phyloP scores from a whole-genome alignment of 2,329 filamentous ascomycete genomes.

The Talaromyces sp. region DNA sequence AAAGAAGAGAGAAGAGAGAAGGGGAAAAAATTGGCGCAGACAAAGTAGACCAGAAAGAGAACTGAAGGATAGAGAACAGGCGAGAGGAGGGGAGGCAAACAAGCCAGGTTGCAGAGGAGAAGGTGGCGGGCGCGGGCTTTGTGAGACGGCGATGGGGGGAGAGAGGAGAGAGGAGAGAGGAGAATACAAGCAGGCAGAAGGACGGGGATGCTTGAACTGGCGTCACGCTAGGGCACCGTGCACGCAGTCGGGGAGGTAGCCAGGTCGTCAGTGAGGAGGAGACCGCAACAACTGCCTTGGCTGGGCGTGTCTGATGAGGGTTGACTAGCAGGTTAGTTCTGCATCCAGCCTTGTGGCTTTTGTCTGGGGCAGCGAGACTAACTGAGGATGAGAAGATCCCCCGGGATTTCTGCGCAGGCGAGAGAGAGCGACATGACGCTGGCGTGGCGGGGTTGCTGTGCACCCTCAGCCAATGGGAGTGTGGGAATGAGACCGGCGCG shows the following conservation, averaged over 20 bases:
- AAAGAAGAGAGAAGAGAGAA: not conserved
- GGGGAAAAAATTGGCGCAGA: not conserved
- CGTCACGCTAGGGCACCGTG: slow-evolving; percentile 9
- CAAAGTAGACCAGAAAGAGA: slow-evolving; percentile 10
- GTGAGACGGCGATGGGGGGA: not conserved
- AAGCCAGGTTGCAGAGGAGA: slow-evolving; percentile 12
- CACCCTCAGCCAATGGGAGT: not conserved
- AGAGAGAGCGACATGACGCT: not conserved
- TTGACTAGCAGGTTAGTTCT: no score
- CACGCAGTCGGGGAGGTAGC: not conserved
- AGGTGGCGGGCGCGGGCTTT: slow-evolving; percentile 9
- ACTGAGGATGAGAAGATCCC: not conserved
- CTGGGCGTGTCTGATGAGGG: no score
- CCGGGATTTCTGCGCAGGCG: not conserved
- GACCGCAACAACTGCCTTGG: no score
- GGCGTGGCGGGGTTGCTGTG: not conserved
- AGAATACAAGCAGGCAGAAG: slow-evolving; percentile 10
- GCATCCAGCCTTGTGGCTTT: not conserved
- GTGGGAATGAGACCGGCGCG: not conserved
- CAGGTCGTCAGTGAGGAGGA: not conserved
- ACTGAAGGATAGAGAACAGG: slow-evolving; percentile 11
- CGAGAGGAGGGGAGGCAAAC: slow-evolving; percentile 13
- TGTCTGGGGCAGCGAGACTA: not conserved
- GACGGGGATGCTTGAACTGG: slow-evolving; percentile 12
- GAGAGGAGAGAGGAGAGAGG: slow-evolving; percentile 4